These are phyloP conservation scores for Sisymbrium irio DNA, from an alignment of 345 rosid species.

Conservation along the genomic window DNA sequence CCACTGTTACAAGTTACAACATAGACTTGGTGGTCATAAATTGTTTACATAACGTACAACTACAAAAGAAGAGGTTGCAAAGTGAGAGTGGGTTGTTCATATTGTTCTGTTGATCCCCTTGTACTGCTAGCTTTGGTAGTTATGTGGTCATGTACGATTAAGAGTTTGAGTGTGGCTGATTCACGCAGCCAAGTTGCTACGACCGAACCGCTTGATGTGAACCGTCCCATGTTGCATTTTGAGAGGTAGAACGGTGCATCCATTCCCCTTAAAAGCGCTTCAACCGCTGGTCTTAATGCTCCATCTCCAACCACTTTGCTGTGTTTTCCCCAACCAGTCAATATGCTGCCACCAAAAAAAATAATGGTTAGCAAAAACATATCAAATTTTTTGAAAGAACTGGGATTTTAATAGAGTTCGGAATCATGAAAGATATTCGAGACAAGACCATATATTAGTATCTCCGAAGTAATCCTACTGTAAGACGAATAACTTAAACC, in stretches of 20 bases:
- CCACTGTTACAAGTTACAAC: constrained; percentile 1
- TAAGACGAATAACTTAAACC: background rate
- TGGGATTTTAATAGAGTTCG: background rate
- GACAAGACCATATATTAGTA: background rate
- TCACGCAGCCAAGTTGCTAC: constrained; percentile 87
- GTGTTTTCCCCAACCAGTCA: constrained; percentile 99
- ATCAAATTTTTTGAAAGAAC: background rate
- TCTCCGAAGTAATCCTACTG: background rate
- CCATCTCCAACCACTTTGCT: constrained; percentile 92
- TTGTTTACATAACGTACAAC: background rate
- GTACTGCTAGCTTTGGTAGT: constrained; percentile 1
- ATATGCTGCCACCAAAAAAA: constrained; percentile 53
- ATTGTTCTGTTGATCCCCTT: constrained; percentile 8
- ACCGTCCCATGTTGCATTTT: constrained; percentile 82
- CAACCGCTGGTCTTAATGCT: constrained; percentile 64
- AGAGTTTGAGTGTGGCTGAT: constrained; percentile 65
- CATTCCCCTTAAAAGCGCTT: constrained; percentile 65
- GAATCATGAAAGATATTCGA: background rate
- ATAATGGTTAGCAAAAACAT: background rate
- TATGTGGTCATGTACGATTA: constrained; percentile 60
- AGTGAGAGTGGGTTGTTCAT: constrained; percentile 1
- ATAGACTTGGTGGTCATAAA: constrained; percentile 7
- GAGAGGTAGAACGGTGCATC: constrained; percentile 78
- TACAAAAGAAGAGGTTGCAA: constrained; percentile 29
- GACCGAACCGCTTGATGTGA: constrained; percentile 64